A percentile compares a stretch with the other conserved stretches of the same genome.
Evolutionary conservation across 805 yeast genomes (phyloP).

Genomic region (Candida insectalens): DNA sequence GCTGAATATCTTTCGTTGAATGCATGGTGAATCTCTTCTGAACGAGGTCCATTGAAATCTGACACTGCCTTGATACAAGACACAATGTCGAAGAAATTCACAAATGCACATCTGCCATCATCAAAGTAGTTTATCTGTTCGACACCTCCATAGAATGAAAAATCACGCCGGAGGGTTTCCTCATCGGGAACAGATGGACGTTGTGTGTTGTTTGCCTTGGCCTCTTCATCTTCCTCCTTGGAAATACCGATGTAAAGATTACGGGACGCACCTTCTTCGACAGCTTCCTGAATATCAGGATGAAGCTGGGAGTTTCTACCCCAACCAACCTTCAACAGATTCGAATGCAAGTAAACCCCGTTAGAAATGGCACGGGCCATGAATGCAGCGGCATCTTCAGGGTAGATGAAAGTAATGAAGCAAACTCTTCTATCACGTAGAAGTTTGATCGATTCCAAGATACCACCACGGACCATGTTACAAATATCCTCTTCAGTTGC

Average conservation of each 20-base stretch:
- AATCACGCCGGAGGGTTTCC: slow-evolving; percentile 46
- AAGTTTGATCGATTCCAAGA: slow-evolving; percentile 47
- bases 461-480: slow-evolving; percentile 86
- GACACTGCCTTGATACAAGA: slow-evolving; percentile 60
- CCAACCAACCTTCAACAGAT: slow-evolving; percentile 62
- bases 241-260: slow-evolving; percentile 61
- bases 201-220: slow-evolving; percentile 13
- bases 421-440: slow-evolving; percentile 46
- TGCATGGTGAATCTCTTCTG: slow-evolving; percentile 26
- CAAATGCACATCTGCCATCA: slow-evolving; percentile 65
- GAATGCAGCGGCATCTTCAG: slow-evolving; percentile 57
- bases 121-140: slow-evolving; percentile 70
- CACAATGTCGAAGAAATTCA: slow-evolving; percentile 55
- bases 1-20: slow-evolving; percentile 38
- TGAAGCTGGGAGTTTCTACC: slow-evolving; percentile 57
- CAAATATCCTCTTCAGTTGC: slow-evolving; percentile 88
- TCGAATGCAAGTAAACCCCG: slow-evolving; percentile 52
- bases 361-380: slow-evolving; percentile 40
- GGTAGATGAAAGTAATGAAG: slow-evolving; percentile 60
- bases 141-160: slow-evolving; percentile 54
- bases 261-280: slow-evolving; percentile 63
- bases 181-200: slow-evolving; percentile 32
- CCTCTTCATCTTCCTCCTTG: slow-evolving; percentile 29
- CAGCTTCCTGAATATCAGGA: slow-evolving; percentile 48
- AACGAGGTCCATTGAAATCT: slow-evolving; percentile 33